Conservation (phyloP, 2,329 filamentous ascomycete genomes). For the Escovopsis sp. region DNA sequence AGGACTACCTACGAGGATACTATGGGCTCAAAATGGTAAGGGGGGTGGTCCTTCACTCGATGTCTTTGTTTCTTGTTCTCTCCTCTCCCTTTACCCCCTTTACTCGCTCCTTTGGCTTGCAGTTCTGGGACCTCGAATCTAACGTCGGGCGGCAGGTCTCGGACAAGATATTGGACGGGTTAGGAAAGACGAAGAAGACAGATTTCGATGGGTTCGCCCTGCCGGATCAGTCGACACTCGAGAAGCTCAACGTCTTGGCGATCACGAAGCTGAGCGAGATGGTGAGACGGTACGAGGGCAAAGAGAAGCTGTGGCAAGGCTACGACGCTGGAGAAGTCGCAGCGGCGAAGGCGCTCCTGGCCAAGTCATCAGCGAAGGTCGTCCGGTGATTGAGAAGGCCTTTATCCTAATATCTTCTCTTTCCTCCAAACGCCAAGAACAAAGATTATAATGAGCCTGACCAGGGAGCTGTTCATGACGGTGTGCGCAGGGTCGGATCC, state of each 20-base stretch:
- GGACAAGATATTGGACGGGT: slow-evolving; percentile 31
- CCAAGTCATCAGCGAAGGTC: slow-evolving; percentile 30
- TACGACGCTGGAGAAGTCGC: slow-evolving; percentile 57
- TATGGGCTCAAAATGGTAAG: slow-evolving; percentile 75
- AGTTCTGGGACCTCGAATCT: not conserved
- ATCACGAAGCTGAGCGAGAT: slow-evolving; percentile 66
- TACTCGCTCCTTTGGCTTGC: not conserved
- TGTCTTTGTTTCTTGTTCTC: not conserved
- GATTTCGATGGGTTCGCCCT: slow-evolving; percentile 35
- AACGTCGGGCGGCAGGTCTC: slow-evolving; percentile 24
- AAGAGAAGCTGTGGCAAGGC: slow-evolving; percentile 54
- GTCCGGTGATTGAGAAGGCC: too few relatives aligned
- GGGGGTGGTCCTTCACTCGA: too few relatives aligned
- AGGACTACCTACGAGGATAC: slow-evolving; percentile 81
- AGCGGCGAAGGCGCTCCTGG: slow-evolving; percentile 53
- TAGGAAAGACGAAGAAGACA: slow-evolving; percentile 26
- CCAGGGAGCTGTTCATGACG: too few relatives aligned
- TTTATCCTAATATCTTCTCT: too few relatives aligned
- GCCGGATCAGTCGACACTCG: slow-evolving; percentile 42
- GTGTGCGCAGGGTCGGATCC: too few relatives aligned
- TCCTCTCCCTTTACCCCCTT: not conserved
- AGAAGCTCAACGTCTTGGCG: slow-evolving; percentile 55
- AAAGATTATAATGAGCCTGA: too few relatives aligned
- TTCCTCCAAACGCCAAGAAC: too few relatives aligned
- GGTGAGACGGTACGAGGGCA: slow-evolving; percentile 43